Evolutionary conservation across 2,329 filamentous ascomycete species (phyloP), one percentile per base, ranked within the genome.

Genomic region (Lachnellula suecica): DNA sequence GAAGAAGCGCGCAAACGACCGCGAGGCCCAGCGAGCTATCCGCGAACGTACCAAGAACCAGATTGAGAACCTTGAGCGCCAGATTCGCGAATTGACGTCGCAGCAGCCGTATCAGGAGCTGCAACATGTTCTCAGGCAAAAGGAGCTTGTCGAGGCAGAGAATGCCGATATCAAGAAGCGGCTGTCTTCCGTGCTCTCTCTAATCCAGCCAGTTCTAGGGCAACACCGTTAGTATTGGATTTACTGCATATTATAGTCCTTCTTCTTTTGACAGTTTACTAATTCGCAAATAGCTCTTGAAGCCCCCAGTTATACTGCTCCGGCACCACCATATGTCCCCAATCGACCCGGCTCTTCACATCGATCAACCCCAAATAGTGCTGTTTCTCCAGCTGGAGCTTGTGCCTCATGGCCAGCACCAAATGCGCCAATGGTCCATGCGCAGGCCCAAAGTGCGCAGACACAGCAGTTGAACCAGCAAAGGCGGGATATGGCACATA

Each of bases 1-100:
- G 25, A 88, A 91, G 70, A 97, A 96, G 76, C 81, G 92, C 58
- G 90, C 90, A 65, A 96, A 96, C 74, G 91, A 96, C 70, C 83
- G 91, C 57, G 90, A 96, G 71, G 91, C 91, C 35, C 91, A 96
- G 73, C 82, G 91, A 41, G 90, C 90, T 35, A 96, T 96, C 58
- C 80, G 91, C 45, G 89, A 91, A 69, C 82, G 91, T 62, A 96
- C 91, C 35, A 93, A 91, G 74, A 83, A 88, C 66, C 89, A 91
- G 70, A 96, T 96, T 65, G 89, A 95, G 67, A 77, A 77, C 25
- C 76, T 96, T 47, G 89, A 95, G 73, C 78, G 77, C 58, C 83
- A 87, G 65, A 87, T 96, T 57, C 79, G 84, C 47, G 88, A 94
- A 58, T 80, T 95, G 62, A 76, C 78, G 56, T 86, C 81, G 52